Evolutionary conservation across 495 filamentous ascomycete genomes (phyloP), one percentile per base, ranked within the genome.

Genomic region (Penicillium malachiteum): DNA sequence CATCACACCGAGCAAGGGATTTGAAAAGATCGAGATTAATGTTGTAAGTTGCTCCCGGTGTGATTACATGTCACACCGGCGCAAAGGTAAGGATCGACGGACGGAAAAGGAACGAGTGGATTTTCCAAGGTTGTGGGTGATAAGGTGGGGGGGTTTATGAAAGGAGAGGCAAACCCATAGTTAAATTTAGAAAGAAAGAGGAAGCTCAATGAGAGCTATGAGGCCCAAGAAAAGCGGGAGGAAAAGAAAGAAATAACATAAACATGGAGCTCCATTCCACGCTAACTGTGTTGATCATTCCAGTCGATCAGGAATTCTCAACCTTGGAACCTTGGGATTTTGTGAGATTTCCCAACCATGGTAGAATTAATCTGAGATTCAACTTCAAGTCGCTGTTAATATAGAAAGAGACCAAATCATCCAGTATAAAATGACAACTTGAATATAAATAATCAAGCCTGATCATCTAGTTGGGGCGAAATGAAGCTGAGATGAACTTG

Each of bases 1-100:
- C 75, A 78, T 78, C 43, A 49, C 66, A 60, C 66, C 58, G 57
- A 60, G 46, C 21, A 26, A 26, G 21, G 21, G 21, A 26, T 26
- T 26, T 26, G 21, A 26, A 26, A 26, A 26, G 21, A 26, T 26
- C 21, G 21, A 26, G 21, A 4, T 26, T 26, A 26, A 26, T 26
- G 21, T 26, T 26, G 21, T 26, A 26, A 26, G 21, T 26, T 26
- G 21, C 21, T 26, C 21, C 21, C 50, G 48, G 57, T 39, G 47
- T 54, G 11, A 54, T 62, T 59, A 42, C 62, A 61, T 63, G 32
- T 59, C 62, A 65, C 37, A 31, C 12, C 32, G 18, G 35, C 34
- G 54, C 54, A 59, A 55, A 39, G 52, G 55, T 50, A 41, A 42
- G 38, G 42, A 57, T 33, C 39, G 53, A 48, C n/a, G 48, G 52